Conservation (phyloP, 2,329 filamentous ascomycete genomes). For the Fusarium sp. region DNA sequence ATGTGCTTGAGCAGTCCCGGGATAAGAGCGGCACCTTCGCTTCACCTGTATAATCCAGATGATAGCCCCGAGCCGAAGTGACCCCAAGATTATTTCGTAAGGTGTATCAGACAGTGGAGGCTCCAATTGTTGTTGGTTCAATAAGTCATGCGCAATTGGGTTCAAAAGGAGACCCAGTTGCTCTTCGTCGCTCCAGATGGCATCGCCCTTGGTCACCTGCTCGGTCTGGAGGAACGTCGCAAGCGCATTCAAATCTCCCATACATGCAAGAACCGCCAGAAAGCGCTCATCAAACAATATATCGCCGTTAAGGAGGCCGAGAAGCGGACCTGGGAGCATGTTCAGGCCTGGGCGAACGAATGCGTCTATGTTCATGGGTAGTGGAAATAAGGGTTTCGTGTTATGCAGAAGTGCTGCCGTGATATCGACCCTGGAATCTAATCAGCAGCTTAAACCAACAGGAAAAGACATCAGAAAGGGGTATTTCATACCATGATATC, state of each 20-base stretch:
- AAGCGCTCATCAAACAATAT: not conserved
- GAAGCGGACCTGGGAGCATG: not conserved
- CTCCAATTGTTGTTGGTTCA: not conserved
- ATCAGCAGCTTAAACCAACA: not conserved
- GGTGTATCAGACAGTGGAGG: not conserved
- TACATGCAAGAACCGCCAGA: not conserved
- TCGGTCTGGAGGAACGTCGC: not conserved
- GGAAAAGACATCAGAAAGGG: too few species aligned
- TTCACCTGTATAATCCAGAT: conserved; percentile 11
- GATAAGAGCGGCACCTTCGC: conserved; percentile 11
- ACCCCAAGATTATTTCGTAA: not conserved
- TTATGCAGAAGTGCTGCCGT: conserved; percentile 11
- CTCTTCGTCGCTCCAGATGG: conserved; percentile 6
- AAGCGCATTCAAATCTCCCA: conserved; percentile 1
- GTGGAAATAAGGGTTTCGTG: conserved; percentile 6
- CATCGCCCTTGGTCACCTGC: not conserved
- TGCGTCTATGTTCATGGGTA: not conserved
- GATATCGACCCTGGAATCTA: conserved; percentile 3
- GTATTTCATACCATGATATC: conserved; percentile 18
- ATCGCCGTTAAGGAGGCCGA: not conserved
- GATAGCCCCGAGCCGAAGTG: conserved; percentile 9
- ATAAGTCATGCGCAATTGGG: not conserved
- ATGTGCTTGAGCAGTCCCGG: not conserved
- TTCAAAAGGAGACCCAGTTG: not conserved
- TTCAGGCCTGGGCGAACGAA: not conserved